Evolutionary conservation across 495 filamentous ascomycete genomes (phyloP).

Genomic region (Penicillium paradoxum): DNA sequence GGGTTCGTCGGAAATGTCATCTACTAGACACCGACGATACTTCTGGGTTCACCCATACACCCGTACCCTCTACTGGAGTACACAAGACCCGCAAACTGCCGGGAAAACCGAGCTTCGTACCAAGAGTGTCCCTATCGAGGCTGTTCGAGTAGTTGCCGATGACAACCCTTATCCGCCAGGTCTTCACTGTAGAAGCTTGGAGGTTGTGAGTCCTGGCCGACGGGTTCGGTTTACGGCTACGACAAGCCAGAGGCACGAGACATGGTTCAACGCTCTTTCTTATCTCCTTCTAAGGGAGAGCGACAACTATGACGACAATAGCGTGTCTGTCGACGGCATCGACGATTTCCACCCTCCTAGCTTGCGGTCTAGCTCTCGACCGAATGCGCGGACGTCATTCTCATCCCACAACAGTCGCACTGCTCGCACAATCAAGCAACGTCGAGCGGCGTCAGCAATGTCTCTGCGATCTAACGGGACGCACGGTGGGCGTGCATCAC

Average conservation of each 20-base stretch:
- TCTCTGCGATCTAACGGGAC: constrained; percentile 42
- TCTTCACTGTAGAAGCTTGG: constrained; percentile 85
- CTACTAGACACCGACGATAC: constrained; percentile 84
- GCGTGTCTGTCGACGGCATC: constrained; percentile 69
- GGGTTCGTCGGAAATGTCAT: constrained; percentile 78
- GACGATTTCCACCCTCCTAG: constrained; percentile 86
- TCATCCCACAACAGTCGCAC: constrained; percentile 78
- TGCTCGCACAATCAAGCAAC: constrained; percentile 49
- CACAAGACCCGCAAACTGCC: constrained; percentile 74
- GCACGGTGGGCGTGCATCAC: constrained; percentile 39
- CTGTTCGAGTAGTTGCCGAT: constrained; percentile 87
- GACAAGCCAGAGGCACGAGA: constrained; percentile 91
- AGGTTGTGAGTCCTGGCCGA: constrained; percentile 85
- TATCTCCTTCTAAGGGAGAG: constrained; percentile 79
- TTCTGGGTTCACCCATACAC: constrained; percentile 99
- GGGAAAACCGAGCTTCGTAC: constrained; percentile 75
- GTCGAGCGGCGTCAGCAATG: constrained; percentile 42
- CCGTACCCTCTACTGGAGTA: constrained; percentile 93
- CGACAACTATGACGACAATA: constrained; percentile 53
- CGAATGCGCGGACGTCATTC: constrained; percentile 60
- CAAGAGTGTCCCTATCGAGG: constrained; percentile 93
- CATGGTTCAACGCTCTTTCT: constrained; percentile 96
- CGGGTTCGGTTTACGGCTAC: constrained; percentile 88
- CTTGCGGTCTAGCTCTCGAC: constrained; percentile 50
- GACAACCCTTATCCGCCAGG: constrained; percentile 95